Conservation (phyloP, 495 filamentous ascomycete species). For the Daldinia bambusicola region DNA sequence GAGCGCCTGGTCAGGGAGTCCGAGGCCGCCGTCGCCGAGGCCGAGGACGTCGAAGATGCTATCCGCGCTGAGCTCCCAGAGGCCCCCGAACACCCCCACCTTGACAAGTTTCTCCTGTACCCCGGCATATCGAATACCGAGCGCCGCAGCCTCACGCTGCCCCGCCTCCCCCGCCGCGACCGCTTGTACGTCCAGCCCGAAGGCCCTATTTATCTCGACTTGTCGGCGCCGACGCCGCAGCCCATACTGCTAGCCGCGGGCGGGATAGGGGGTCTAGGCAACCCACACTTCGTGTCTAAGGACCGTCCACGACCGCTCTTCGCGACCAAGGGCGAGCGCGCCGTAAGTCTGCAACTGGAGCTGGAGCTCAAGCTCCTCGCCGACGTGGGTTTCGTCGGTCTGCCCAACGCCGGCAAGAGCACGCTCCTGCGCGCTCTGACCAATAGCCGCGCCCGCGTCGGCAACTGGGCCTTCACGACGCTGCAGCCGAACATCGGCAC, state of each 20-base stretch:
- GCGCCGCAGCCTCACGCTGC: constrained; percentile 67
- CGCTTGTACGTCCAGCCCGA: constrained; percentile 70
- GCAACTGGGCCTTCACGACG: constrained; percentile 97
- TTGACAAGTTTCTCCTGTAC: constrained; percentile 87
- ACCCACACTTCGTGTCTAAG: constrained; percentile 87
- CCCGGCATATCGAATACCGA: constrained; percentile 76
- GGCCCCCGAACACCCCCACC: constrained; percentile 49
- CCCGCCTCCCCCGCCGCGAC: constrained; percentile 66
- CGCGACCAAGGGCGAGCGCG: constrained; percentile 85
- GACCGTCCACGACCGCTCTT: constrained; percentile 78
- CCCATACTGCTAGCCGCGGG: constrained; percentile 93
- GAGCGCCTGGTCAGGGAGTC: constrained; percentile 41
- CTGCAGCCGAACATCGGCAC: constrained; percentile 94
- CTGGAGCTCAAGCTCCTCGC: constrained; percentile 95
- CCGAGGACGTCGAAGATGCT: constrained; percentile 41
- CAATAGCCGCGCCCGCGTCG: constrained; percentile 85
- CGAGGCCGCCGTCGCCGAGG: constrained; percentile 48
- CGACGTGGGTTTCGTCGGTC: constrained; percentile 91
- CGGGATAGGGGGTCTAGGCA: constrained; percentile 88
- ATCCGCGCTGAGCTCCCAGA: constrained; percentile 42
- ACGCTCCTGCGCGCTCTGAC: constrained; percentile 88
- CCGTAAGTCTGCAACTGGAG: constrained; percentile 80
- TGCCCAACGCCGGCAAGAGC: constrained; percentile 96
- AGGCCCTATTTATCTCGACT: constrained; percentile 80
- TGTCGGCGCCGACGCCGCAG: constrained; percentile 79